These are phyloP conservation scores for Nitzschia sp. DNA, from an alignment of 108 stramenopile species.

Conservation along the genomic window DNA sequence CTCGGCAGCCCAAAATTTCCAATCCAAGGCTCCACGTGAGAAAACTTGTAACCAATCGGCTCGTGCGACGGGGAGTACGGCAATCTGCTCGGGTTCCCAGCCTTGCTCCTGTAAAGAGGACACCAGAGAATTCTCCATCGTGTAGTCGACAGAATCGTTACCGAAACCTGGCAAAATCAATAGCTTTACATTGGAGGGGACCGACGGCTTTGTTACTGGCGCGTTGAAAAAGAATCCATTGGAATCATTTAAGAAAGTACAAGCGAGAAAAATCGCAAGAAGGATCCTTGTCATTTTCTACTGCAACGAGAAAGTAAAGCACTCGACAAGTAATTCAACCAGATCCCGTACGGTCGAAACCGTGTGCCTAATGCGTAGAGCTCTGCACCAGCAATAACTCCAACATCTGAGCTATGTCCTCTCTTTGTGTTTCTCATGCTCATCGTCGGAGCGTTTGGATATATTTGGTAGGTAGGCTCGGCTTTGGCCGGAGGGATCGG, in stretches of 20 bases:
- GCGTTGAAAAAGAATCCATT: constrained; percentile 9
- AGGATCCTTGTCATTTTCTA: neutral
- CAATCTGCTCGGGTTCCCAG: constrained; percentile 52
- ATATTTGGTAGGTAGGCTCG: too few relatives aligned
- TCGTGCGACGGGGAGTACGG: constrained; percentile 73
- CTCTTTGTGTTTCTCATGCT: too few relatives aligned
- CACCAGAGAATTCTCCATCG: constrained; percentile 43
- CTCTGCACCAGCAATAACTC: too few relatives aligned
- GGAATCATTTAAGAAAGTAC: neutral
- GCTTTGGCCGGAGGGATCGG: too few relatives aligned
- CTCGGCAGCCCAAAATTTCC: constrained; percentile 70
- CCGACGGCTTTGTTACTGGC: neutral
- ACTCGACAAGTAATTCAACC: too few relatives aligned
- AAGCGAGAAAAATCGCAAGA: neutral
- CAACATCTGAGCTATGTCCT: too few relatives aligned
- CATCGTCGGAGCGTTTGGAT: too few relatives aligned
- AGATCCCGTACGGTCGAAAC: too few relatives aligned
- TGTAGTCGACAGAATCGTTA: constrained; percentile 78
- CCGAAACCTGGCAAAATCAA: constrained; percentile 85
- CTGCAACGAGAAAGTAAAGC: too few relatives aligned
- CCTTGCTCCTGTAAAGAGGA: constrained; percentile 54
- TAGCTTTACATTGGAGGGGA: neutral
- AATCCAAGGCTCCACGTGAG: constrained; percentile 64
- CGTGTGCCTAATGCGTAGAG: too few relatives aligned
- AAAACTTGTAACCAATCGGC: constrained; percentile 87